Conservation (phyloP, 139 green algal species). For the Chlorella sp. region DNA sequence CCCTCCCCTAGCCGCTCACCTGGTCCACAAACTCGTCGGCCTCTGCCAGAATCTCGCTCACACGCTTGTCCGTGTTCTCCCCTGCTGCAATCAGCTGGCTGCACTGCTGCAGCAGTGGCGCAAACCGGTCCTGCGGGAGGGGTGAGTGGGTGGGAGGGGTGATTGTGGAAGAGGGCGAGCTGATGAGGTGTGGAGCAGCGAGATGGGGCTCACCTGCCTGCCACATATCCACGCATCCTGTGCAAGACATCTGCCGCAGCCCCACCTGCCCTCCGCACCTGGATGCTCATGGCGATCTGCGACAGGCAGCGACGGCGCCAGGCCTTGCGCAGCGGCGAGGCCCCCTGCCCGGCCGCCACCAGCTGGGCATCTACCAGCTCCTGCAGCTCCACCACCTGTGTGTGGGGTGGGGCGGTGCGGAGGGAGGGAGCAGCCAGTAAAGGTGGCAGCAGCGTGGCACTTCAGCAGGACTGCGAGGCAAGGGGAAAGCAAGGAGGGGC, state of each 20-base stretch:
- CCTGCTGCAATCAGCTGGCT: conserved; percentile 52
- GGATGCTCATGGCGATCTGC: conserved; percentile 57
- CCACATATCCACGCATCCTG: no score
- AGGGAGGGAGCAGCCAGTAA: no score
- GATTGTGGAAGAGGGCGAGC: not conserved
- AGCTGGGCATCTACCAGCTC: conserved; percentile 68
- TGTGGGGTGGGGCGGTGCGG: not conserved
- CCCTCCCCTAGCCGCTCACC: conserved; percentile 11
- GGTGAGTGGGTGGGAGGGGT: not conserved
- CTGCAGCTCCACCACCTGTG: conserved; percentile 83
- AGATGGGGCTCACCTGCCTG: no score
- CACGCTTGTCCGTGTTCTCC: conserved; percentile 50
- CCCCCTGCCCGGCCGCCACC: conserved; percentile 45
- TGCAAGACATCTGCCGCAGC: not conserved
- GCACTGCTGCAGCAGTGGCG: conserved; percentile 60
- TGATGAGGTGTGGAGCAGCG: no score
- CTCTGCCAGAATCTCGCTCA: conserved; percentile 62
- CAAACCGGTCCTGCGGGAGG: not conserved
- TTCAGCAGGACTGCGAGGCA: not conserved
- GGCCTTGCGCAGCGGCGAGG: conserved; percentile 49
- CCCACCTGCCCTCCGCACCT: no score
- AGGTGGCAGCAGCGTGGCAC: no score
- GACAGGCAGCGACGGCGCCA: conserved; percentile 58
- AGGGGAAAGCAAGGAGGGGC: not conserved
- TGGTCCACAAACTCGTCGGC: conserved; percentile 53